Percentiles rank a stretch among this genome's conserved stretches.
Evolutionary conservation across 2,329 filamentous ascomycete genomes (phyloP).

Genomic region (Aspergillus pseudonomiae): DNA sequence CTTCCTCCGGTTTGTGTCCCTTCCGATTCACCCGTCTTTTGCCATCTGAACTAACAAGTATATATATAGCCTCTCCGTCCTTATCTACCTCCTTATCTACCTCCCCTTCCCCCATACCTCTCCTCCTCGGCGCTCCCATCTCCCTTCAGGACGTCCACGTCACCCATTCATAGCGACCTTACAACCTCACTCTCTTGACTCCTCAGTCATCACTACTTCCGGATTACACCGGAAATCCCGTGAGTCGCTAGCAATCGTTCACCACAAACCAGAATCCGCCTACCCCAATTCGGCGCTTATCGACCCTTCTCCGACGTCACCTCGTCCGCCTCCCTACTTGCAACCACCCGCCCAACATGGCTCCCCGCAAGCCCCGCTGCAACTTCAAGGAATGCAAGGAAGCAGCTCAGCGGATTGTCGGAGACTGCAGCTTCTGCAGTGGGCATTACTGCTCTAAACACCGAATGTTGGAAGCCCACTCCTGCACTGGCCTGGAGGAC

Average conservation of each 20-base stretch:
- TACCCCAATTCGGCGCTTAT: constrained; percentile 12
- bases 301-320: constrained; percentile 17
- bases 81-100: constrained; percentile 13
- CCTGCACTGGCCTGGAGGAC: constrained; percentile 89
- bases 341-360: constrained; percentile 33
- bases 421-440: constrained; percentile 92
- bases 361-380: constrained; percentile 70
- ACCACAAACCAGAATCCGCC: neutral
- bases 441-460: constrained; percentile 96
- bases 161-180: neutral
- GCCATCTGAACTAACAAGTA: constrained; percentile 8
- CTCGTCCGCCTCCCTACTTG: constrained; percentile 12
- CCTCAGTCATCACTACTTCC: neutral
- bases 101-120: neutral
- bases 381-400: constrained; percentile 87
- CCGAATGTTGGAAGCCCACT: constrained; percentile 89
- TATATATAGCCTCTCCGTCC: constrained; percentile 7
- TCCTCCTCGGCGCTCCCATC: neutral
- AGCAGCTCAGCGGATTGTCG: constrained; percentile 87
- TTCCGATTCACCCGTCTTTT: neutral
- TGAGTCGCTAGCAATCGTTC: constrained; percentile 3
- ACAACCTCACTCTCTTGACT: neutral
- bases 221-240: neutral
- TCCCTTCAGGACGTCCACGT: constrained; percentile 1
- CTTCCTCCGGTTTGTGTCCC: constrained; percentile 14